Conservation (phyloP, 108 stramenopile species). For the Stephanodiscus minutulus region DNA sequence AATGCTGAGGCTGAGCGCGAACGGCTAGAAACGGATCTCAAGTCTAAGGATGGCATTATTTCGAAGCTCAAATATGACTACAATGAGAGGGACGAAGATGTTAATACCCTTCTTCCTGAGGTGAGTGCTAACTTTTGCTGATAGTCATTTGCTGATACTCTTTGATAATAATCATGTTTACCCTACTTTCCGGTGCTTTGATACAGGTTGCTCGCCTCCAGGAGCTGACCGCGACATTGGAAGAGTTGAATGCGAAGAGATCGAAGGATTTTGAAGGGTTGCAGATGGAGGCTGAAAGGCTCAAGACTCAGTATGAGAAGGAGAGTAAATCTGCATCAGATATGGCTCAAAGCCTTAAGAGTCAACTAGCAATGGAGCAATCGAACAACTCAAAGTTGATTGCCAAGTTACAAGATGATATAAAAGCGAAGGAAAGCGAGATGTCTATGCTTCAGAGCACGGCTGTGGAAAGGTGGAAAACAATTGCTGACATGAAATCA, state of each 20-base stretch:
- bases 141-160: background rate
- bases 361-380: slow-evolving; percentile 26
- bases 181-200: background rate
- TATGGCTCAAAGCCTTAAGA: slow-evolving; percentile 21
- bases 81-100: slow-evolving; percentile 33
- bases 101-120: slow-evolving; percentile 41
- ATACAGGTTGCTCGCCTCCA: slow-evolving; percentile 40
- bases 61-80: slow-evolving; percentile 25
- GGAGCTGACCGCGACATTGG: slow-evolving; percentile 29
- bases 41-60: slow-evolving; percentile 28
- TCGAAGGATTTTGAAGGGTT: slow-evolving; percentile 24
- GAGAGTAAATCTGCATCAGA: slow-evolving; percentile 23
- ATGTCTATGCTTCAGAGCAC: slow-evolving; percentile 22
- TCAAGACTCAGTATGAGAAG: slow-evolving; percentile 34
- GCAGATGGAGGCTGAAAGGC: slow-evolving; percentile 29
- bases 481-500: slow-evolving; percentile 30
- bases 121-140: background rate
- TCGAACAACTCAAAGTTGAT: slow-evolving; percentile 34
- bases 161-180: background rate
- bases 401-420: slow-evolving; percentile 27
- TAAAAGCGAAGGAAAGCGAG: slow-evolving; percentile 29
- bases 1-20: slow-evolving; percentile 29
- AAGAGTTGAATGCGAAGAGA: slow-evolving; percentile 25
- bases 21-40: slow-evolving; percentile 20
- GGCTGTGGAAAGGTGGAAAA: slow-evolving; percentile 22